A percentile compares a stretch with the other conserved stretches of the same genome.
These are phyloP conservation scores for Cryptococcus deneoformans DNA, from an alignment of 1,284 basidiomycete species.

Conservation along the genomic window DNA sequence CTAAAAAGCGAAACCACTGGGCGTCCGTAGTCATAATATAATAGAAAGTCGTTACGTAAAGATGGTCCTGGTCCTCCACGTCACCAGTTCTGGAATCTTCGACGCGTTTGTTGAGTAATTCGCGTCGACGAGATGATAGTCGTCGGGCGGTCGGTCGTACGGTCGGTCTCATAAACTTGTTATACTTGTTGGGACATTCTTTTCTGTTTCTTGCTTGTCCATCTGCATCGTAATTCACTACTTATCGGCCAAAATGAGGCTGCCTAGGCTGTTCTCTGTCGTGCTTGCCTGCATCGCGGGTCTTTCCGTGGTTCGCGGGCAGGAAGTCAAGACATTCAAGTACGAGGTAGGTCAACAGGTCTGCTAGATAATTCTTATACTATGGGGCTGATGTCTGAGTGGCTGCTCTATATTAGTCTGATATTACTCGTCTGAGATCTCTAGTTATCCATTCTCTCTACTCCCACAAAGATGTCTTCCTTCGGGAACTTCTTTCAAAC, in stretches of 20 bases:
- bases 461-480: slow-evolving; percentile 75
- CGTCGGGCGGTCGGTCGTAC: no score
- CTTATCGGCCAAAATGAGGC: slow-evolving; percentile 17
- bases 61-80: no score
- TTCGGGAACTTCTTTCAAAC: slow-evolving; percentile 90
- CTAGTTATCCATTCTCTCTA: slow-evolving; percentile 74
- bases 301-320: slow-evolving; percentile 57
- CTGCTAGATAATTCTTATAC: background rate
- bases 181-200: no score
- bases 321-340: slow-evolving; percentile 46
- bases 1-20: no score
- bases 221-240: no score
- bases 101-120: no score
- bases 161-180: no score
- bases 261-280: slow-evolving; percentile 15
- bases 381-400: background rate
- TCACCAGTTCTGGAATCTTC: no score
- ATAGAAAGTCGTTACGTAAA: no score
- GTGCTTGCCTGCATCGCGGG: slow-evolving; percentile 52
- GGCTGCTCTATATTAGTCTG: slow-evolving; percentile 59
- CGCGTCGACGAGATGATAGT: no score
- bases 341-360: slow-evolving; percentile 64
- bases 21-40: no score
- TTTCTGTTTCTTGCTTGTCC: no score
- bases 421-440: slow-evolving; percentile 82